Conservation (phyloP, 2,329 filamentous ascomycete species). For the Cladophialophora yegresii region DNA sequence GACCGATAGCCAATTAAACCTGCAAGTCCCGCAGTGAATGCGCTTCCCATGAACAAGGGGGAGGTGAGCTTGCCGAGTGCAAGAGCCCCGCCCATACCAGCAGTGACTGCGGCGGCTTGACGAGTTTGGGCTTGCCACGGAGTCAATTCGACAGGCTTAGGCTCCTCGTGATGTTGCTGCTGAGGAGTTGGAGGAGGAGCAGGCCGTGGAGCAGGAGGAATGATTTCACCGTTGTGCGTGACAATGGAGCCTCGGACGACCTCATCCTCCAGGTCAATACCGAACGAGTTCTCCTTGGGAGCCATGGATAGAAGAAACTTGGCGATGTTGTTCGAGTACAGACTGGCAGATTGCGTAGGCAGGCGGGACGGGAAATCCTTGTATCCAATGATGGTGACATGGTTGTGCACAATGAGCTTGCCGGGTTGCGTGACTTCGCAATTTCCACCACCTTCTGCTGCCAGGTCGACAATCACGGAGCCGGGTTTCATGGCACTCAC, state of each 20-base stretch:
- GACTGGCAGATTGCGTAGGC: constrained; percentile 82
- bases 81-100: constrained; percentile 73
- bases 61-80: constrained; percentile 78
- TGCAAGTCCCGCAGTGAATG: constrained; percentile 80
- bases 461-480: constrained; percentile 83
- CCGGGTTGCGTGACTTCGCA: constrained; percentile 79
- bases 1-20: constrained; percentile 84
- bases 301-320: constrained; percentile 83
- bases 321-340: constrained; percentile 93
- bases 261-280: constrained; percentile 78
- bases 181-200: constrained; percentile 58
- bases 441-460: constrained; percentile 84
- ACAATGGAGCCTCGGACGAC: constrained; percentile 85
- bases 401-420: constrained; percentile 69
- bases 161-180: constrained; percentile 56
- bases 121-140: constrained; percentile 79
- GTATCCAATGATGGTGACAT: constrained; percentile 86
- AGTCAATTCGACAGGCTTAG: constrained; percentile 67
- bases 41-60: constrained; percentile 83
- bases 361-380: constrained; percentile 84
- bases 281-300: constrained; percentile 75
- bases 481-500: constrained; percentile 85
- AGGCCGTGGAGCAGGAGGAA: constrained; percentile 74
- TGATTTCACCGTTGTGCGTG: constrained; percentile 71
- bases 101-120: constrained; percentile 73